Conservation (phyloP, 305 asterid genomes). For the Striga hermonthica region DNA sequence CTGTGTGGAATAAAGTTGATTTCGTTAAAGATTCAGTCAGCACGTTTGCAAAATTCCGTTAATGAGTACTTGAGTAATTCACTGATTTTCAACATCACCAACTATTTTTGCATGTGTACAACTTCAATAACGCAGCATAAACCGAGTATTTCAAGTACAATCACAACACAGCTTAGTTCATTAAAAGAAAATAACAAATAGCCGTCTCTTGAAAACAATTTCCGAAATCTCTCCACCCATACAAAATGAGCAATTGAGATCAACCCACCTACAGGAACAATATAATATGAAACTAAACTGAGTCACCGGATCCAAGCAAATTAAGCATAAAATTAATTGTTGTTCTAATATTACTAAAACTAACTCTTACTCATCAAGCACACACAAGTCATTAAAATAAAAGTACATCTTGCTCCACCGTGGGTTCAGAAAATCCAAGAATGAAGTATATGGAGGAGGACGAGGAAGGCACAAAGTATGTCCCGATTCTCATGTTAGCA, state of each 20-base stretch:
- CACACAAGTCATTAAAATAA: not conserved
- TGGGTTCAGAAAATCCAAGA: not conserved
- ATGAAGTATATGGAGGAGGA: not conserved
- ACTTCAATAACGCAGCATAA: conserved; percentile 1
- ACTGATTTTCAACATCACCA: conserved; percentile 7
- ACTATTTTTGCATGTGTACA: conserved; percentile 2
- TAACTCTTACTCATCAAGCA: not conserved
- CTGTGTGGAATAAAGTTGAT: too few relatives aligned
- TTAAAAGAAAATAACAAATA: not conserved
- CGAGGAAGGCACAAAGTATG: not conserved
- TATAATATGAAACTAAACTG: conserved; percentile 9
- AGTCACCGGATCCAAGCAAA: conserved; percentile 1
- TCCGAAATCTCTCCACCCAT: not conserved
- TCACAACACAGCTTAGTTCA: not conserved
- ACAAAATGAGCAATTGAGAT: not conserved
- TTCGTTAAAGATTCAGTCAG: too few relatives aligned
- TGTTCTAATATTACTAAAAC: not conserved
- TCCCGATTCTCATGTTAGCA: not conserved
- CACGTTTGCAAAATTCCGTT: too few relatives aligned
- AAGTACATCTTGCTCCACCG: too few relatives aligned
- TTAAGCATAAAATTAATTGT: not conserved
- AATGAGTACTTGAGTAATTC: too few relatives aligned
- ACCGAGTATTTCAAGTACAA: not conserved
- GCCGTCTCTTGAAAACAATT: not conserved
- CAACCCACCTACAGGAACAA: conserved; percentile 16